Evolutionary conservation across 1,284 basidiomycete genomes (phyloP).

Genomic region (Pterulicium gracile): DNA sequence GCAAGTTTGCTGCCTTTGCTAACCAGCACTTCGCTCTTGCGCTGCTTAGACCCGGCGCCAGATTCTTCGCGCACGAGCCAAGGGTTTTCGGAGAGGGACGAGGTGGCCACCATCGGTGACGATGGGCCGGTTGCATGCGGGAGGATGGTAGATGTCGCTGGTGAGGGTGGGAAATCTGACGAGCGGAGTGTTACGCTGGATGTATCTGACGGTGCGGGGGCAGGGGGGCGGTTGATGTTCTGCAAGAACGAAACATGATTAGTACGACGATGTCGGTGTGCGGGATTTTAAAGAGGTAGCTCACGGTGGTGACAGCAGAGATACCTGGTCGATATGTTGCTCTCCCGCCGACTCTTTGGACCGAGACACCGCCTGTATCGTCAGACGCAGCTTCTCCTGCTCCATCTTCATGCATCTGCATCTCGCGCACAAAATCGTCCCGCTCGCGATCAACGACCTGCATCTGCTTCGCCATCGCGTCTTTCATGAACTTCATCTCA

Average conservation of each 20-base stretch:
- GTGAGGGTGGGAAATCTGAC: constrained; percentile 35
- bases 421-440: constrained; percentile 46
- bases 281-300: too few relatives aligned
- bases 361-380: constrained; percentile 21
- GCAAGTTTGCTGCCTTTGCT: constrained; percentile 48
- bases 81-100: constrained; percentile 38
- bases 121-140: constrained; percentile 11
- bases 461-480: constrained; percentile 66
- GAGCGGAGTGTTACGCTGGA: constrained; percentile 63
- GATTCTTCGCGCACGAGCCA: constrained; percentile 47
- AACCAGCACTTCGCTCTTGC: constrained; percentile 59
- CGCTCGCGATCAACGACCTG: constrained; percentile 46
- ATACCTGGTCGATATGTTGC: constrained; percentile 42
- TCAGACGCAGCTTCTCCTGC: constrained; percentile 12
- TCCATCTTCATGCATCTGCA: constrained; percentile 11
- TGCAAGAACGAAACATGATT: background rate
- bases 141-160: constrained; percentile 17
- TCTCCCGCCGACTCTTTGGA: constrained; percentile 49
- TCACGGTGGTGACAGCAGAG: constrained; percentile 3
- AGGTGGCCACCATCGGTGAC: constrained; percentile 9
- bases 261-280: too few relatives aligned
- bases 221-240: constrained; percentile 18
- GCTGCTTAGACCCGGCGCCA: constrained; percentile 32
- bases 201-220: constrained; percentile 46
- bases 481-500: constrained; percentile 94